Percentiles rank a stretch among this genome's conserved stretches.
These are phyloP conservation scores for Trametopsis cervina DNA, from an alignment of 768 basidiomycete genomes.

Conservation along the genomic window DNA sequence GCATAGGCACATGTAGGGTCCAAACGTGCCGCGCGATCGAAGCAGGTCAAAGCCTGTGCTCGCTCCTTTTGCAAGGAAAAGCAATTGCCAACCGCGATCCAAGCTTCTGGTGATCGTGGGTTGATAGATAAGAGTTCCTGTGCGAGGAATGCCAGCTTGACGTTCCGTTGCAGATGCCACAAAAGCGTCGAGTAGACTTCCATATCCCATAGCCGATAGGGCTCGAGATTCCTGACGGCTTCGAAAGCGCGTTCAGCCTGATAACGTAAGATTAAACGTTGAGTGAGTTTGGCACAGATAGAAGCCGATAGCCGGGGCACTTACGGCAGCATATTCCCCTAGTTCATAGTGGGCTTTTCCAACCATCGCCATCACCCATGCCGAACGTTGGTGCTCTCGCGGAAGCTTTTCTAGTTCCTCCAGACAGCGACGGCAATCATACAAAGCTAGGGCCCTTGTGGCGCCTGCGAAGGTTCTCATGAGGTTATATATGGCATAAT, in stretches of 20 bases:
- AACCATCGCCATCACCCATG: conserved; percentile 75
- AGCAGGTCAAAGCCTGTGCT: conserved; percentile 88
- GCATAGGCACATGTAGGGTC: conserved; percentile 92
- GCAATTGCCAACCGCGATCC: conserved; percentile 95
- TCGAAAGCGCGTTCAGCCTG: conserved; percentile 90
- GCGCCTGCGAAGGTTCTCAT: conserved; percentile 79
- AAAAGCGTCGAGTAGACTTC: conserved; percentile 93
- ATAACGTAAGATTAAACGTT: conserved; percentile 8
- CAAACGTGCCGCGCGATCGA: conserved; percentile 83
- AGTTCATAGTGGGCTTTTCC: conserved; percentile 88
- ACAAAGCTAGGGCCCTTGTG: conserved; percentile 63
- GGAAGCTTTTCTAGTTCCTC: conserved; percentile 75
- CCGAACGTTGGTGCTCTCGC: conserved; percentile 60
- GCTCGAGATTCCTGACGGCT: conserved; percentile 73
- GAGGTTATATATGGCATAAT: conserved; percentile 76
- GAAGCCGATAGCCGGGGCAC: conserved; percentile 23
- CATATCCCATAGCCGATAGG: conserved; percentile 89
- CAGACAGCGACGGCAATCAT: conserved; percentile 70
- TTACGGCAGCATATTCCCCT: conserved; percentile 81
- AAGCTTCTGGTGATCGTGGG: conserved; percentile 79
- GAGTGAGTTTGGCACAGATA: conserved; percentile 2
- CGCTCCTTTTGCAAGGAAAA: conserved; percentile 95
- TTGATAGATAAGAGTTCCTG: conserved; percentile 86
- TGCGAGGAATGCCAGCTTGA: conserved; percentile 85
- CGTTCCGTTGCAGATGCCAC: conserved; percentile 86